Percentiles rank a stretch among this genome's conserved stretches.
phyloP scores from a whole-genome alignment of 495 filamentous ascomycete species.

The Oidiodendron maius region DNA sequence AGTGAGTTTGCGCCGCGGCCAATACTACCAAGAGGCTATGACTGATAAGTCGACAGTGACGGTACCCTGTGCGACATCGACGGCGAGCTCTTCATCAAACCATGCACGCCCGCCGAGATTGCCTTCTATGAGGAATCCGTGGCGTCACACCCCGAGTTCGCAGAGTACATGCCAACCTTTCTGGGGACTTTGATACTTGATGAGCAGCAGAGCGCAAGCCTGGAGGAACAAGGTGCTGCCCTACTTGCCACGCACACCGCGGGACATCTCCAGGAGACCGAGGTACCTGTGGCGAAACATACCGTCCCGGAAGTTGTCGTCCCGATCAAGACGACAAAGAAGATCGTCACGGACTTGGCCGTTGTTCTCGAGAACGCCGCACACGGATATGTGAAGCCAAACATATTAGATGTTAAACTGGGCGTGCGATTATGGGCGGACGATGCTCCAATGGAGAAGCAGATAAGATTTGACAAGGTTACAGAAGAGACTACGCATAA shows the following conservation, averaged over 20 bases:
- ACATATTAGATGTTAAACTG: slow-evolving; percentile 93
- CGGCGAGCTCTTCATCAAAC: slow-evolving; percentile 89
- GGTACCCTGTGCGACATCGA: slow-evolving; percentile 83
- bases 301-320: slow-evolving; percentile 14
- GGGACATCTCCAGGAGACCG: background rate
- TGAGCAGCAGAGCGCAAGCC: slow-evolving; percentile 10
- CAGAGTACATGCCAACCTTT: slow-evolving; percentile 76
- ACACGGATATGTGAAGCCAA: slow-evolving; percentile 73
- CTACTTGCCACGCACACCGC: slow-evolving; percentile 14
- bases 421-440: slow-evolving; percentile 83
- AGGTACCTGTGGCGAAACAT: slow-evolving; percentile 8
- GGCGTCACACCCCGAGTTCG: slow-evolving; percentile 60
- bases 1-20: slow-evolving; percentile 56
- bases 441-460: slow-evolving; percentile 71
- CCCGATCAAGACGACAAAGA: slow-evolving; percentile 34
- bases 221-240: slow-evolving; percentile 20
- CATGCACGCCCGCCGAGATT: slow-evolving; percentile 81
- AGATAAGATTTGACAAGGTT: slow-evolving; percentile 72
- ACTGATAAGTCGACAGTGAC: slow-evolving; percentile 52
- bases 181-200: slow-evolving; percentile 65
- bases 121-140: slow-evolving; percentile 82
- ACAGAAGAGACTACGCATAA: slow-evolving; percentile 73
- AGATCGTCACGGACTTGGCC: slow-evolving; percentile 65
- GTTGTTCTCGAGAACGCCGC: slow-evolving; percentile 87
- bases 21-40: too few species aligned